phyloP scores from a whole-genome alignment of 129 eudicot species.

The sunflower (Helianthus annuus) region DNA sequence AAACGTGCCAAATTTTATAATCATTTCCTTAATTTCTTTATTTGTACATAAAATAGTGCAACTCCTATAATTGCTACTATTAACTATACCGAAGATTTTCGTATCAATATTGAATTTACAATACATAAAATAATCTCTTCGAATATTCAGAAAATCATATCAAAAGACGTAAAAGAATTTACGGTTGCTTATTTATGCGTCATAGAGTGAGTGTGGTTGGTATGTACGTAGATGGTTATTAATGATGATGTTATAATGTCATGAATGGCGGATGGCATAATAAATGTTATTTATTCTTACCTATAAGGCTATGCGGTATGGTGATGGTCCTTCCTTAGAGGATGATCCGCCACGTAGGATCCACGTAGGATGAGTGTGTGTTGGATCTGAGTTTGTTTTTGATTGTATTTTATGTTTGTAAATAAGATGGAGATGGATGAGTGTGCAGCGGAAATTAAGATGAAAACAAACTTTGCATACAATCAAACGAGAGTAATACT shows the following conservation, averaged over 20 bases:
- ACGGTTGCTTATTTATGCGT: background rate
- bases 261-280: slow-evolving; percentile 14
- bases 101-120: background rate
- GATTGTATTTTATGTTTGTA: too few species aligned
- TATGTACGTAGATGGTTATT: slow-evolving; percentile 3
- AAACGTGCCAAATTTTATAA: background rate
- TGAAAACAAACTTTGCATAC: too few species aligned
- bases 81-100: background rate
- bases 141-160: background rate
- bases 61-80: background rate
- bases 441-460: too few species aligned
- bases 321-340: too few species aligned
- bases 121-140: background rate
- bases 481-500: too few species aligned
- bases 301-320: too few species aligned
- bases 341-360: too few species aligned
- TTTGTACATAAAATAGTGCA: background rate
- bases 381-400: too few species aligned
- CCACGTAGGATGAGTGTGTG: too few species aligned
- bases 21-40: background rate
- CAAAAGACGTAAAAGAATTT: background rate
- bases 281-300: background rate
- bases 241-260: background rate
- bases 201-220: slow-evolving; percentile 15
- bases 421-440: too few species aligned